Percentiles rank a stretch among this genome's conserved stretches.
phyloP scores from a whole-genome alignment of 768 basidiomycete species.

The Serendipita sp. region DNA sequence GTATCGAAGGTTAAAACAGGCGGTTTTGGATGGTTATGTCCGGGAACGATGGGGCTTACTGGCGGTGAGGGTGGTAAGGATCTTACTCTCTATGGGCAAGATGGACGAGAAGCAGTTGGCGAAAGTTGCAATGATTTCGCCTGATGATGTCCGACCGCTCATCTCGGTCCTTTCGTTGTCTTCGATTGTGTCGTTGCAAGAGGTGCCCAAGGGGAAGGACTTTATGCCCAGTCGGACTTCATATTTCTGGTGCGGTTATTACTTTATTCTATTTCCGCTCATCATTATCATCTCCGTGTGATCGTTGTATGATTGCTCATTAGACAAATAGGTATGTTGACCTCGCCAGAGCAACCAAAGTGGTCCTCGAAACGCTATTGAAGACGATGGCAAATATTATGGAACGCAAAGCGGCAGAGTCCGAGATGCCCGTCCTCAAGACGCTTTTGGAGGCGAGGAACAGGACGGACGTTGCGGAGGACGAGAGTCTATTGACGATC shows the following conservation, averaged over 20 bases:
- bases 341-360: constrained; percentile 62
- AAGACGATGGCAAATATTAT: constrained; percentile 83
- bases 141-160: constrained; percentile 70
- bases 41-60: constrained; percentile 70
- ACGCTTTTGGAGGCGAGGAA: constrained; percentile 69
- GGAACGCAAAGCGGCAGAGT: constrained; percentile 54
- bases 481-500: constrained; percentile 48
- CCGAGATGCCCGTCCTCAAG: constrained; percentile 39
- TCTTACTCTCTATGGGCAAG: constrained; percentile 70
- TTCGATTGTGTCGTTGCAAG: constrained; percentile 77
- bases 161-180: constrained; percentile 66
- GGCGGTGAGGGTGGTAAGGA: constrained; percentile 65
- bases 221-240: constrained; percentile 78
- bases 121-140: constrained; percentile 82
- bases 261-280: neutral
- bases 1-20: constrained; percentile 45
- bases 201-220: constrained; percentile 81
- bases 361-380: constrained; percentile 63
- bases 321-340: constrained; percentile 64
- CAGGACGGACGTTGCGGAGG: constrained; percentile 69
- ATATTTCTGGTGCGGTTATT: constrained; percentile 58
- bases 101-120: constrained; percentile 94
- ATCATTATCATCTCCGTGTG: constrained; percentile 12
- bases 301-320: too few relatives aligned
- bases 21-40: constrained; percentile 61